Percentiles rank a stretch among this genome's conserved stretches.
phyloP scores from a whole-genome alignment of 371 early-diverging fungal genomes.

The Mortierella sp. region DNA sequence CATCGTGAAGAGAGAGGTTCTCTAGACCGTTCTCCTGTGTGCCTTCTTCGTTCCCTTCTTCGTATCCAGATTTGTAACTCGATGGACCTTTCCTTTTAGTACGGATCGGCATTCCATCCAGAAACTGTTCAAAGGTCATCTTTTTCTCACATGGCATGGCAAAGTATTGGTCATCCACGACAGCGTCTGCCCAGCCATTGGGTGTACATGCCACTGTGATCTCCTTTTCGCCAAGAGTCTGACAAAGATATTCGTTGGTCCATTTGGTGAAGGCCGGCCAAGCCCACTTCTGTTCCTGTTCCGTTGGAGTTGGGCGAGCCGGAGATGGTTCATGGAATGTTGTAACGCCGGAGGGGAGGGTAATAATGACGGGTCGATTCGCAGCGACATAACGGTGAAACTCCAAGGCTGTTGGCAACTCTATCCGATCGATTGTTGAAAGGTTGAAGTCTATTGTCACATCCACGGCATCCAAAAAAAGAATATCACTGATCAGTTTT shows the following conservation, averaged over 20 bases:
- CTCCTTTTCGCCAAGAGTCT: conserved; percentile 55
- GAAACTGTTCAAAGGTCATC: conserved; percentile 68
- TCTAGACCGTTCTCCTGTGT: too few species aligned
- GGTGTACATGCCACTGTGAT: conserved; percentile 73
- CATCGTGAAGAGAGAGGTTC: too few species aligned
- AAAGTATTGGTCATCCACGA: conserved; percentile 71
- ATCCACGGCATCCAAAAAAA: too few species aligned
- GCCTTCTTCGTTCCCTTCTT: neutral
- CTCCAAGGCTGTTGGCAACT: conserved; percentile 58
- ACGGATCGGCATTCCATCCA: conserved; percentile 57
- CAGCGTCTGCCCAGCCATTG: conserved; percentile 73
- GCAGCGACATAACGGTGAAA: conserved; percentile 57
- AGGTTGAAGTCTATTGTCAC: conserved; percentile 37
- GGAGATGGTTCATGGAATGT: conserved; percentile 21
- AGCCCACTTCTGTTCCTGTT: conserved; percentile 34
- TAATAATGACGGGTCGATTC: conserved; percentile 58
- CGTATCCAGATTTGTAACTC: neutral
- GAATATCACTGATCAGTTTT: too few species aligned
- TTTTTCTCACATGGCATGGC: conserved; percentile 72
- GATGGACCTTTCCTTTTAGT: neutral
- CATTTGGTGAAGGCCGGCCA: conserved; percentile 75
- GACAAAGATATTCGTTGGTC: conserved; percentile 69
- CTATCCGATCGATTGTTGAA: conserved; percentile 44
- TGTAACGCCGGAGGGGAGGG: conserved; percentile 27
- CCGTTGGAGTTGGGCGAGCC: conserved; percentile 16